Base-by-base conservation (phyloP, 371 early-diverging fungal species). In the Apophysomyces elegans region DNA sequence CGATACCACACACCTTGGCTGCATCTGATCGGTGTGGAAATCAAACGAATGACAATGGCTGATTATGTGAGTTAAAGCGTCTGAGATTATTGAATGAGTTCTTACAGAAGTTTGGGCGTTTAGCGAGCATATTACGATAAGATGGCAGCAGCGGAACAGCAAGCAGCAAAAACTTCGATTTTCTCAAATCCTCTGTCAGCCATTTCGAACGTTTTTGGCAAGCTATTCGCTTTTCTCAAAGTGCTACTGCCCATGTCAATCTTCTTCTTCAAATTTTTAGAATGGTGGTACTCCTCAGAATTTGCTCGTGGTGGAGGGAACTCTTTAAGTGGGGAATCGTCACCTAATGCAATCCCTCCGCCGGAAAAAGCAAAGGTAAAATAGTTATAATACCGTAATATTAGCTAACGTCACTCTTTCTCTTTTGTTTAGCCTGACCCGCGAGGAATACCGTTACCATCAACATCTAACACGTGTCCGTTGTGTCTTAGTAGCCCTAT, bases 251-350 rank as follows among this genome's bases (percentile, higher is more conserved):
- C 96, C 36, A 86, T 94, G 86, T 89, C 93, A 0, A 91, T 97
- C 46, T 95, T 96, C 81, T 90, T 95, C 66, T 95, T 91, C 84
- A 93, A 91, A 65, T 97, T 97, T 67, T 71, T 95, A 69, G 96
- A 96, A 76, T 96, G 97, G 96, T 96, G 96, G 96, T 94, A 95
- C 70, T 83, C 90, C 7, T 91, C 93, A 9, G 93, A 92, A 63
- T 90, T 80, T 69, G 72, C 86, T 63, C 73, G 83, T 68, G 76
- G 71, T 71, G 16, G 64, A 60, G 44, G 75, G 67, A 47, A 73
- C 62, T 54, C 76, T 59, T 43, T 75, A 74, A 63, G 74, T 32
- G 78, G 75, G 14, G 72, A 74, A 8, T 71, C 76, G 13, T 58
- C 61, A 37, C 73, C 63, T 35, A 64, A 72, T 47, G 58, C 59